Conservation (phyloP, 768 basidiomycete species). For the Termitomyces heimii region DNA sequence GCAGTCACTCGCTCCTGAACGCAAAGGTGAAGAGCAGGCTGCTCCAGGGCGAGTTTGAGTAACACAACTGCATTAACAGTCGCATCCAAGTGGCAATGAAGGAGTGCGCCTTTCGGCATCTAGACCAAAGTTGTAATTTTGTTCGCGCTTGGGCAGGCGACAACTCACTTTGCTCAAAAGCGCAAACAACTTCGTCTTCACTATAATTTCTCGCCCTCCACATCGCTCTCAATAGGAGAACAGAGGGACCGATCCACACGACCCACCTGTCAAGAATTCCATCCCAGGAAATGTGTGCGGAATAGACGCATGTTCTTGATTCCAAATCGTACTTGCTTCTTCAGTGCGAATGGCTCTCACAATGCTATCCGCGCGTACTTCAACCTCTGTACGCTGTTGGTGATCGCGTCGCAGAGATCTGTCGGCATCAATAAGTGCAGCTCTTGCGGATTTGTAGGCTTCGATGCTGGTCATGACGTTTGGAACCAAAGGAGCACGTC, state of each 20-base stretch:
- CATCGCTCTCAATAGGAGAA: neutral
- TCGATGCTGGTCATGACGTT: slow-evolving; percentile 15
- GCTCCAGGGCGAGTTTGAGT: slow-evolving; percentile 45
- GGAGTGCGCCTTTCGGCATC: slow-evolving; percentile 79
- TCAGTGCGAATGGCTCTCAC: slow-evolving; percentile 46
- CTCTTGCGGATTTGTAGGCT: slow-evolving; percentile 25
- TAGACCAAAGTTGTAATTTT: slow-evolving; percentile 15
- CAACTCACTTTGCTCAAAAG: slow-evolving; percentile 49
- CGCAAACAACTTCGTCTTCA: slow-evolving; percentile 55
- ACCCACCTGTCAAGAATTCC: slow-evolving; percentile 66
- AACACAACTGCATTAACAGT: slow-evolving; percentile 53
- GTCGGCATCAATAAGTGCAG: slow-evolving; percentile 35
- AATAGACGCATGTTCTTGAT: slow-evolving; percentile 40
- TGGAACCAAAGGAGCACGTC: neutral
- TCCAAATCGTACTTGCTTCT: slow-evolving; percentile 60
- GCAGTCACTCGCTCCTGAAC: slow-evolving; percentile 32
- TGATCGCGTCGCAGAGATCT: slow-evolving; percentile 45
- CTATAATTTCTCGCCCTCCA: slow-evolving; percentile 49
- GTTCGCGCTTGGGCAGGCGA: neutral
- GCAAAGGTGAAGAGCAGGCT: slow-evolving; percentile 59
- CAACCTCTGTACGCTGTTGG: slow-evolving; percentile 26
- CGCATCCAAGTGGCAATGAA: slow-evolving; percentile 75
- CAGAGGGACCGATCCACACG: neutral
- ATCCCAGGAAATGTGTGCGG: slow-evolving; percentile 71
- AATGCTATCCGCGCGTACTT: slow-evolving; percentile 50